Evolutionary conservation across 1,139 yeast genomes (phyloP), one percentile per base, ranked within the genome.

Genomic region (Yamadazyma membranifaciens): DNA sequence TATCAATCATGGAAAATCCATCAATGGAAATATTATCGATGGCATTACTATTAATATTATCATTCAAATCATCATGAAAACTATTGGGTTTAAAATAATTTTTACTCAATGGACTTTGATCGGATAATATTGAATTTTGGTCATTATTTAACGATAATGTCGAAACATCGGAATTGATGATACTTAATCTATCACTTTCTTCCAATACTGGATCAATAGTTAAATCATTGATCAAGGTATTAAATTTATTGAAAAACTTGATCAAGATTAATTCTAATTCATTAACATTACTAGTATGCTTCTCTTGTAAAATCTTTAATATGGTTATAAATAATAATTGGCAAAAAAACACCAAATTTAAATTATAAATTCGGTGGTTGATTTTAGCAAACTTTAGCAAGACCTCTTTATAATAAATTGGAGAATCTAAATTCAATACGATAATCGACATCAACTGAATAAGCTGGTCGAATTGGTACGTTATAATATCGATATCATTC

Each of bases 101-200:
- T 16, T 22, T 31, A 17, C 17, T 38, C 9, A 36, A 9, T 12
- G 42, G 38, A 16, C 36, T 39, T 33, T 41, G 41, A 9, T 26
- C 39, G 6, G 42, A 38, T 3, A 33, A 3, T 1, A 42, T 28
- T 14, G 45, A 42, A 27, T 26, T 31, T 6, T 25, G 12, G 16
- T 42, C 45, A 27, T 39, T 39, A 3, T 15, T 26, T 16, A 39
- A 39, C n/a, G 45, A 42, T 30, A 42, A 36, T 5, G 34, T 33
- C 9, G 41, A 38, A 26, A 39, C 9, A 16, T 33, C 36, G 4
- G 45, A 42, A 31, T 36, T 34, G 14, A 35, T 38, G n/a, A 35
- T 31, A 30, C 45, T 42, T 20, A 35, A 34, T 26, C 45, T 35
- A 28, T 38, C 25, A 12, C 27, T 33, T 3, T 16, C 17, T 3